A percentile compares a stretch with the other conserved stretches of the same genome.
Conservation (phyloP, 176 grass and related monocot genomes). For the Raddia distichophylla region DNA sequence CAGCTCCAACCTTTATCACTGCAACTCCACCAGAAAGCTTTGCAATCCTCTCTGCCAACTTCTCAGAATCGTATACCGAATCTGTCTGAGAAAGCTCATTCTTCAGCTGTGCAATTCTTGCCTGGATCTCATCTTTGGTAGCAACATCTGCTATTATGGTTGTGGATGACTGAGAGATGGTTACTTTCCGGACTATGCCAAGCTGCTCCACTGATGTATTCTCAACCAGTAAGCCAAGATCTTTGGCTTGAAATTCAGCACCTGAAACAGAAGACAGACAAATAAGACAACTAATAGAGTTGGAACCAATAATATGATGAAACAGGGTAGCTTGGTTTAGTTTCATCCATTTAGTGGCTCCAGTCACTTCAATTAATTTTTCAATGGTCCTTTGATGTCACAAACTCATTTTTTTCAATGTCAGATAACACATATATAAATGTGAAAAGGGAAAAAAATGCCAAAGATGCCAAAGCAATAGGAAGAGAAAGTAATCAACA, state of each 20-base stretch:
- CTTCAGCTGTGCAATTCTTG: constrained; percentile 78
- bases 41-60: constrained; percentile 92
- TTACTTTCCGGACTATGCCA: constrained; percentile 80
- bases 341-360: not conserved
- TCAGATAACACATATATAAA: not conserved
- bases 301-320: not conserved
- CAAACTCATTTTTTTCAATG: not conserved
- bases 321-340: not conserved
- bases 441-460: not conserved
- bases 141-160: constrained; percentile 91
- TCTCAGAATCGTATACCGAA: constrained; percentile 81
- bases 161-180: constrained; percentile 60
- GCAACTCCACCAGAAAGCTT: constrained; percentile 93
- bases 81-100: constrained; percentile 90
- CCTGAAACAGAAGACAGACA: constrained; percentile 43
- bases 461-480: not conserved
- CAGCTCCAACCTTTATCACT: constrained; percentile 90
- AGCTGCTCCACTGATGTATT: constrained; percentile 81
- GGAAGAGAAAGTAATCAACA: not conserved
- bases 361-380: not conserved
- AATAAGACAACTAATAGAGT: constrained; percentile 11
- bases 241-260: constrained; percentile 95
- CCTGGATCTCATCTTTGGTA: constrained; percentile 87
- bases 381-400: not conserved
- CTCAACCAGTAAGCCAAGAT: constrained; percentile 76